Evolutionary conservation across 2,329 filamentous ascomycete species (phyloP).

Genomic region (Colletotrichum incanum): DNA sequence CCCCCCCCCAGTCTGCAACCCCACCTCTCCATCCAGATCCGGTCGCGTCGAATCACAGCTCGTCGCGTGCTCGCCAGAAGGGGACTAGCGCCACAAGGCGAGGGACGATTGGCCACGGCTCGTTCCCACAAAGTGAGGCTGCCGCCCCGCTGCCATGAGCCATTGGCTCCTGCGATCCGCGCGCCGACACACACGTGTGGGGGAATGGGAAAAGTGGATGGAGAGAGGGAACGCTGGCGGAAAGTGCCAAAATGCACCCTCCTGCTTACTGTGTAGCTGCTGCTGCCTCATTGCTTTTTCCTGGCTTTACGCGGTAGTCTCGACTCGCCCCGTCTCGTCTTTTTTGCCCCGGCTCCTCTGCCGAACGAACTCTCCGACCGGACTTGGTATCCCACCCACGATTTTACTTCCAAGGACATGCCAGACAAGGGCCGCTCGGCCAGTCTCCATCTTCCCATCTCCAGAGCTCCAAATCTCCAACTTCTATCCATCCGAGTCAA

Average conservation of each 20-base stretch:
- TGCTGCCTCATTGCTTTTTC: not conserved
- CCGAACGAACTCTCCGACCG: constrained; percentile 7
- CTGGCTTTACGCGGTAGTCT: constrained; percentile 2
- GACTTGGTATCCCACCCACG: not conserved
- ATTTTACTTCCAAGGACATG: constrained; percentile 10
- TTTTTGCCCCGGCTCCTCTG: constrained; percentile 21
- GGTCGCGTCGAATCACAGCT: constrained; percentile 8
- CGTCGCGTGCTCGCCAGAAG: not conserved
- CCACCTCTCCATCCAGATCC: constrained; percentile 4
- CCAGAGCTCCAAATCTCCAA: constrained; percentile 3
- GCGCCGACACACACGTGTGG: not conserved
- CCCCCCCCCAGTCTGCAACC: not conserved
- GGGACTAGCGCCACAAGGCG: constrained; percentile 24
- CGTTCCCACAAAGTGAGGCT: constrained; percentile 42
- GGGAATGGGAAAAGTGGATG: not conserved
- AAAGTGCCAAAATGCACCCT: not conserved
- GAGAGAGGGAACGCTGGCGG: not conserved
- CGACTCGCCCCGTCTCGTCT: constrained; percentile 25
- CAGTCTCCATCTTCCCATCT: not conserved
- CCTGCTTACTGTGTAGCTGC: not conserved
- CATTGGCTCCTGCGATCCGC: constrained; percentile 35
- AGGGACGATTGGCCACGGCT: constrained; percentile 36
- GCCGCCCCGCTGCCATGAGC: constrained; percentile 27
- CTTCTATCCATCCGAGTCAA: not conserved
- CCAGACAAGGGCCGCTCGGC: not conserved